Evolutionary conservation across 2,329 filamentous ascomycete genomes (phyloP).

Genomic region (Geosmithia morbida): DNA sequence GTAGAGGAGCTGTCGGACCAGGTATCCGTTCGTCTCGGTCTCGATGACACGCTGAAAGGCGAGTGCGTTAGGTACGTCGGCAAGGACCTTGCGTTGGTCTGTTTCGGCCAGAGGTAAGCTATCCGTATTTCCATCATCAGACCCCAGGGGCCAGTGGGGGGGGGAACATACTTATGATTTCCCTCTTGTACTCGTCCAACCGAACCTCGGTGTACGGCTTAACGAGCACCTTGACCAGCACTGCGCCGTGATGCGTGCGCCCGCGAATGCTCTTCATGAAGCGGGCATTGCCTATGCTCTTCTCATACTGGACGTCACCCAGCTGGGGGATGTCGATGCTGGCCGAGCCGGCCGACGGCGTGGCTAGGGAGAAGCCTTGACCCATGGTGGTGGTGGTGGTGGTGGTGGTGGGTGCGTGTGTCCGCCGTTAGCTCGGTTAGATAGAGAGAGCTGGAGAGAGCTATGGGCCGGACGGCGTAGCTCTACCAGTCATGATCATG

Average conservation of each 20-base stretch:
- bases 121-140: not conserved
- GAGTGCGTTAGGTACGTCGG: conserved; percentile 80
- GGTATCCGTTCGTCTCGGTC: conserved; percentile 79
- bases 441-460: not conserved
- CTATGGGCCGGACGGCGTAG: not conserved
- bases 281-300: conserved; percentile 75
- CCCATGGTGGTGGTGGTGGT: conserved; percentile 47
- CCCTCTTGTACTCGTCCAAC: conserved; percentile 63
- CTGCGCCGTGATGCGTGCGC: conserved; percentile 76
- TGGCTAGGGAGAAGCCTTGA: conserved; percentile 89
- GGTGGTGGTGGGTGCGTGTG: not conserved
- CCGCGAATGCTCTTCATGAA: conserved; percentile 97
- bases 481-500: not conserved
- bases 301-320: conserved; percentile 80
- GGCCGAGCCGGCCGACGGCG: conserved; percentile 79
- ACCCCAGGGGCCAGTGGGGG: not conserved
- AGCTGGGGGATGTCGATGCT: conserved; percentile 92
- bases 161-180: conserved; percentile 50
- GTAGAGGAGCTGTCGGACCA: conserved; percentile 90
- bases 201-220: conserved; percentile 80
- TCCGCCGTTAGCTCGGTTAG: no score
- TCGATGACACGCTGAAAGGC: conserved; percentile 84
- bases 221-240: conserved; percentile 87
- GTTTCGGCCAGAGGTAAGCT: conserved; percentile 1
- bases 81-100: conserved; percentile 69